phyloP scores from a whole-genome alignment of 2,329 filamentous ascomycete genomes.

The Trichophyton simii region DNA sequence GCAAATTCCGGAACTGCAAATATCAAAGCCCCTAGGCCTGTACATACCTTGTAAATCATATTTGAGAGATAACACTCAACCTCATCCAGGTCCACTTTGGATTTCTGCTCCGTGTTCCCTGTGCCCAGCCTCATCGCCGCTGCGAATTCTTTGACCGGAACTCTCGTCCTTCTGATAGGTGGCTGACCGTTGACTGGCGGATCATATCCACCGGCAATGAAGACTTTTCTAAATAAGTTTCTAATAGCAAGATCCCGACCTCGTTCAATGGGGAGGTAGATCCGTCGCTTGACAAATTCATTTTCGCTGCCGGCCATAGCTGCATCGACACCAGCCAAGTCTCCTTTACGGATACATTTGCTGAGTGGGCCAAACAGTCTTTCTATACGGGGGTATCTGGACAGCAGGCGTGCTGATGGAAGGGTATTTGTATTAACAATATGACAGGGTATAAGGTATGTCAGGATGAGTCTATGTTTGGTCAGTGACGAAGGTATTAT shows the following conservation, averaged over 20 bases:
- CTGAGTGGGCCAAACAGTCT: constrained; percentile 66
- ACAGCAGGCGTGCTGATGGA: constrained; percentile 58
- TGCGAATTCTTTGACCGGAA: constrained; percentile 72
- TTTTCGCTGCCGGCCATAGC: constrained; percentile 71
- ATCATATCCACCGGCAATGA: constrained; percentile 70
- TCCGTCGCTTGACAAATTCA: constrained; percentile 84
- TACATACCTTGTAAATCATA: constrained; percentile 78
- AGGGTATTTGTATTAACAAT: constrained; percentile 79
- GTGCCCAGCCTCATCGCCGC: constrained; percentile 68
- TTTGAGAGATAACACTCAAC: constrained; percentile 92
- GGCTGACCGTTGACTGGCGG: constrained; percentile 57
- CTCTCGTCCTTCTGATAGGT: constrained; percentile 53
- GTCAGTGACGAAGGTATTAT: background rate
- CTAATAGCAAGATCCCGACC: constrained; percentile 83
- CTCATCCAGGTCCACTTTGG: constrained; percentile 71
- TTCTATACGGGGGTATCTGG: constrained; percentile 63
- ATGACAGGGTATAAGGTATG: constrained; percentile 87
- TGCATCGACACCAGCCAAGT: constrained; percentile 70
- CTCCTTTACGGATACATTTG: constrained; percentile 65
- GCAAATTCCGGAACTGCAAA: background rate
- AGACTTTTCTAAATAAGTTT: constrained; percentile 86
- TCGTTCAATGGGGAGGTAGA: constrained; percentile 88
- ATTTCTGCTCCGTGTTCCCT: constrained; percentile 35
- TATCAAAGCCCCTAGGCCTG: constrained; percentile 29
- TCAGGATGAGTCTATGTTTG: constrained; percentile 63